Base-by-base conservation (phyloP, 2,329 filamentous ascomycete genomes). In the Diaporthe sp. region DNA sequence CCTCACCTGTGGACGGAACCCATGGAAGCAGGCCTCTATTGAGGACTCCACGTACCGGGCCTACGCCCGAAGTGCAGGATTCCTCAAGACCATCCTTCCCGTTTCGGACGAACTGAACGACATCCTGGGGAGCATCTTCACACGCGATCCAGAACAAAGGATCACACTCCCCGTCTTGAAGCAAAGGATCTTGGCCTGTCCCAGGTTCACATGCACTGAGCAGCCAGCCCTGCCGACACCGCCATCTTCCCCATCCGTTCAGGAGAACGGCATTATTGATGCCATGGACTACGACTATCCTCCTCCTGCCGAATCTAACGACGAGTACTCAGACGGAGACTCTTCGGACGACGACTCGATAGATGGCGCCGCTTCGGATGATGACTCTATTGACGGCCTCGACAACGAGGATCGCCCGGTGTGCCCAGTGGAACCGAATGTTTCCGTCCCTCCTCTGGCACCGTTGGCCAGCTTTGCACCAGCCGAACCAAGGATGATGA, bases 41-140 rank as follows among this genome's bases (percentile, higher is more conserved):
- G 95, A 98, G 83, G 97, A 99, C 84, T 95, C 95, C 77, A 98
- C 97, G 59, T 99, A 98, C 89, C 92, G 94, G 80, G 96, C 96
- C 71, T 98, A 94, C 85, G 90, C 94, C 79, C 93, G 93, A 86
- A 95, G 95, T 81, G 91, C 92, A 76, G 92, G 93, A 81, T 99
- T 98, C 83, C 87, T 99, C 78, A 94, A 95, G 87, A 94, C 95
- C 76, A 99, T 99, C 79, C 89, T 99, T 73, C 96, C 97, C 30
- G 86, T 99, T 80, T 96, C 97, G 72, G 89, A 94, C 81, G 96
- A 98, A 81, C 89, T 98, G 82, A 96, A 98, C 86, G 88, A 91
- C 81, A 97, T 99, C 77, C 86, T 99, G 79, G 92, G 92, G 78
- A 91, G 93, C 80, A 94, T 98, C 79, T 99, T 99, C 83, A 93